A percentile compares a stretch with the other conserved stretches of the same genome.
Conservation (phyloP, 352 stramenopile genomes). For the Hyaloperonospora arabidopsidis region DNA sequence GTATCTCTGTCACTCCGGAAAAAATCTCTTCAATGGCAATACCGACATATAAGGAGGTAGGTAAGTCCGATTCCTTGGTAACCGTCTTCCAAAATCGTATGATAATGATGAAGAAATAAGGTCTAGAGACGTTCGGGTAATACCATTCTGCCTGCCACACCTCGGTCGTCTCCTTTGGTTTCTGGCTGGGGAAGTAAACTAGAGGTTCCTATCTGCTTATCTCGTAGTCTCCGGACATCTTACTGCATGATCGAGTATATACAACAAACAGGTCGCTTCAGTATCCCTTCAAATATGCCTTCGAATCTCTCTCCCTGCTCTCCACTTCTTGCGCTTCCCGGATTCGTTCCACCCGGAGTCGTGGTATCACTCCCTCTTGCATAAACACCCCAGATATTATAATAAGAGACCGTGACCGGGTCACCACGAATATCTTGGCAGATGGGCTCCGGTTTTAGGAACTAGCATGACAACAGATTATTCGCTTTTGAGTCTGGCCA, state of each 20-base stretch:
- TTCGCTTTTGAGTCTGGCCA: not conserved
- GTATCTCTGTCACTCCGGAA: not conserved
- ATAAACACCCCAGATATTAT: not conserved
- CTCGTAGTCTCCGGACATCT: not conserved
- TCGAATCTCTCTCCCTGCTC: not conserved
- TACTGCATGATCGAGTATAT: not conserved
- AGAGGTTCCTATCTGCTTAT: not conserved
- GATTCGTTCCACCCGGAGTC: not conserved
- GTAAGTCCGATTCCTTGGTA: not conserved
- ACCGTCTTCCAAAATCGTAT: not conserved
- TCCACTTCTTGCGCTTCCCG: not conserved
- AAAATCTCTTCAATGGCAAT: not conserved
- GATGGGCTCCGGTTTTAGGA: not conserved
- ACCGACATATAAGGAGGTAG: not conserved
- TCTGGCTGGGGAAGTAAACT: not conserved
- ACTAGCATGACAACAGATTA: not conserved
- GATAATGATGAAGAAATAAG: not conserved
- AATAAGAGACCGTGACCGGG: not conserved
- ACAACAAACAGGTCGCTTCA: not conserved
- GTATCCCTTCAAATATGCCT: slow-evolving; percentile 1
- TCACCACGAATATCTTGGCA: not conserved
- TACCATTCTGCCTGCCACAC: not conserved
- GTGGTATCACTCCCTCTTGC: not conserved
- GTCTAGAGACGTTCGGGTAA: not conserved
- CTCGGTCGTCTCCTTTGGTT: not conserved